Evolutionary conservation across 768 basidiomycete genomes (phyloP), one percentile per base, ranked within the genome.

Genomic region (Tremella fuciformis): DNA sequence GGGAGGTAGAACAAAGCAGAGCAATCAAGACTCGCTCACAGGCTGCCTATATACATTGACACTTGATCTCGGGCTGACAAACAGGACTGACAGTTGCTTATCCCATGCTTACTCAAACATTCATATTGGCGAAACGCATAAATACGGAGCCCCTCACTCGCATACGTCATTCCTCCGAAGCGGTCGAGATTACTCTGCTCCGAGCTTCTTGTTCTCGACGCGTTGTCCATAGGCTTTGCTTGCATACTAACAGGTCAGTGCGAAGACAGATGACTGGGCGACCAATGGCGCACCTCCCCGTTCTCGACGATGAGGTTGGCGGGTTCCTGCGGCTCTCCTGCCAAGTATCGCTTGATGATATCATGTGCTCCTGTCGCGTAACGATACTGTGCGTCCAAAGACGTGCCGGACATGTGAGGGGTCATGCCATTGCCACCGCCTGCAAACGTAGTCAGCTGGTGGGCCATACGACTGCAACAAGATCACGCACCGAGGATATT

Each of bases 371-470:
- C 71, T 13, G 79, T 77, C 15, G 90, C 90, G 73, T 96, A 94
- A 49, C 91, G 87, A 25, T 81, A 83, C 79, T 93, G 91, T 1
- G 91, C 90, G 69, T 93, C 91, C 60, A 91, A 83, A 21, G 89
- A 91, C 8, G 89, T 91, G 39, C 91, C 89, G 65, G 38, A 41
- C 39, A 55, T 55, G 50, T 78, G 77, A 7, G 76, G 64, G 11
- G 88, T 87, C 84, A 92, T 91, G 69, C 87, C 90, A 78, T 96
- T 93, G 21, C 91, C 91, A 60, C 84, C 88, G n/a, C 29, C 29
- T 34, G 29, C 6, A 34, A 34, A 26, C 2, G 2, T 47, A 9
- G 7, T 26, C 24, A 29, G 39, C 34, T 22, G 8, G 22, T 9
- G 18, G 19, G 25, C 16, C 18, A 19, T 7, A 38, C 15, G 18